A percentile compares a stretch with the other conserved stretches of the same genome.
These are phyloP conservation scores for Collariella sp. DNA, from an alignment of 495 filamentous ascomycete genomes.

Conservation along the genomic window DNA sequence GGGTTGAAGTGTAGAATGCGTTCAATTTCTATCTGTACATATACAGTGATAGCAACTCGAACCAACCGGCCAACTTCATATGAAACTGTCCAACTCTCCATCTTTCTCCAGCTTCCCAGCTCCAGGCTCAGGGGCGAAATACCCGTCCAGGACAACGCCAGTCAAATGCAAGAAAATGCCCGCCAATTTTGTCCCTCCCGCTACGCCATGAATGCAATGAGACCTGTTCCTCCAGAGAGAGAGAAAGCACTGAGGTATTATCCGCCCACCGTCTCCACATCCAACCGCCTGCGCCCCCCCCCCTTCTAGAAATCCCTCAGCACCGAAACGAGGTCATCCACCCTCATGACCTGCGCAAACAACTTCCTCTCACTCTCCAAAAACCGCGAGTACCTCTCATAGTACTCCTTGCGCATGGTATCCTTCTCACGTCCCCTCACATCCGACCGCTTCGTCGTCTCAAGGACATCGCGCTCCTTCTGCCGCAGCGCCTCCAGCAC, in stretches of 20 bases:
- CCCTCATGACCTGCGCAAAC: constrained; percentile 61
- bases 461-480: constrained; percentile 57
- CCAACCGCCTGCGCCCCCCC: background rate
- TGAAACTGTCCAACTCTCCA: background rate
- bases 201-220: constrained; percentile 10
- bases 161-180: constrained; percentile 12
- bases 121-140: background rate
- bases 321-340: constrained; percentile 78
- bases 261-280: background rate
- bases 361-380: constrained; percentile 63
- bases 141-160: constrained; percentile 13
- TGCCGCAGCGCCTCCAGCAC: constrained; percentile 61
- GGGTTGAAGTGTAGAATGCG: too few relatives aligned
- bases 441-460: constrained; percentile 71
- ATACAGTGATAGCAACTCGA: background rate
- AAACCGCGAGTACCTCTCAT: constrained; percentile 59
- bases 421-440: constrained; percentile 73
- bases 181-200: background rate
- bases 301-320: constrained; percentile 65
- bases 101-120: background rate
- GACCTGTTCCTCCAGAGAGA: too few relatives aligned
- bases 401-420: constrained; percentile 59
- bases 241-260: background rate
- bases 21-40: background rate
- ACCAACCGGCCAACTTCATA: background rate